Base-by-base conservation (phyloP, 768 basidiomycete species). In the Hypsizygus marmoreus region DNA sequence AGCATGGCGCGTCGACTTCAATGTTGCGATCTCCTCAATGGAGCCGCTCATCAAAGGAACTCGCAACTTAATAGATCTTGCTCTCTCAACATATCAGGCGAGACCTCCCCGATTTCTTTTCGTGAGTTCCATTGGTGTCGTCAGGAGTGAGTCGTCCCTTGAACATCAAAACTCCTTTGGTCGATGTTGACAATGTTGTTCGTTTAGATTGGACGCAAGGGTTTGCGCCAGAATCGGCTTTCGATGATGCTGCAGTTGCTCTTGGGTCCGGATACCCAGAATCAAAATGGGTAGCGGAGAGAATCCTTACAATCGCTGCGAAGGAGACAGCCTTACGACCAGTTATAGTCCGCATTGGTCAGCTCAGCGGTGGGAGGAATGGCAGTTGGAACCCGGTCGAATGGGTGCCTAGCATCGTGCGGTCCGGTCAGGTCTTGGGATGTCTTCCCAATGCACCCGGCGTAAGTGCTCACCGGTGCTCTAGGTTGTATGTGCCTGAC, bases 301-400 rank as follows among this genome's bases (percentile, higher is more conserved):
- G 59, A 37, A 54, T 74, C 6, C 53, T 72, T 7, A 40, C 56
- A 19, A 43, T 31, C 1, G 73, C 70, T 1, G 54, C 58, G 2
- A 44, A 62, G 19, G 17, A 28, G 9, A 68, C 70, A 0, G 26
- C 53, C 0, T 50, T 77, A 4, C 46, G 47, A 2, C 48, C 68
- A 1, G 42, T 68, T 13, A 61, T 70, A 9, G 67, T 75, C 1
- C 69, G 76, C 4, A 60, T 74, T 14, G 77, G 75, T 1, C 75
- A 77, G 58, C 52, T 77, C 2, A 61, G 61, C 19, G 76, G 76
- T 3, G 74, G 73, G 4, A 44, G 50, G 6, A 71, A 69, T 43
- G 75, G 76, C 0, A 51, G 53, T 12, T 78, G 76, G 76, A 73
- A 68, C 45, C 47, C 58, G 7, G 50, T 47, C 2, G 76, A 78